These are phyloP conservation scores for Candida mattraensis DNA, from an alignment of 805 yeast genomes.

Conservation along the genomic window DNA sequence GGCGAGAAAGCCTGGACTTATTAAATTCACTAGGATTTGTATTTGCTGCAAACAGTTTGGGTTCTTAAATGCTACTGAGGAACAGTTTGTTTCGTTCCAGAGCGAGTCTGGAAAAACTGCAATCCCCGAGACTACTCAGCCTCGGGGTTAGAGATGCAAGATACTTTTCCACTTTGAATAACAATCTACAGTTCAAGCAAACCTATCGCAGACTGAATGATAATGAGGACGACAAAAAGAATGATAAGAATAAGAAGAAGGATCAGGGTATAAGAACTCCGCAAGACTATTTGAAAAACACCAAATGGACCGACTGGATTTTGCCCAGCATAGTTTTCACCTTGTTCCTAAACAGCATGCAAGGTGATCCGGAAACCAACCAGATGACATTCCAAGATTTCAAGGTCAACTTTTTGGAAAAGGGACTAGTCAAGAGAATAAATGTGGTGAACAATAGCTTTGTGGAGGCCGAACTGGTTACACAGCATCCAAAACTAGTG, in stretches of 20 bases:
- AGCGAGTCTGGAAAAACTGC: too few species aligned
- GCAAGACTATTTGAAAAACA: constrained; percentile 14
- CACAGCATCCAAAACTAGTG: constrained; percentile 30
- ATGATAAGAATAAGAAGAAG: constrained; percentile 13
- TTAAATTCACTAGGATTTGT: too few species aligned
- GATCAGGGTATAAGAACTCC: constrained; percentile 6
- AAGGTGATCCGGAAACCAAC: constrained; percentile 19
- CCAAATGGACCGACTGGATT: constrained; percentile 29
- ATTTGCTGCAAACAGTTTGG: too few species aligned
- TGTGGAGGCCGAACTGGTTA: constrained; percentile 61
- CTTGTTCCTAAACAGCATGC: constrained; percentile 18
- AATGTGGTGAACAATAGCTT: constrained; percentile 73
- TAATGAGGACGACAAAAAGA: constrained; percentile 11
- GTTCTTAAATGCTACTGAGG: too few species aligned
- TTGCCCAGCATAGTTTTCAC: constrained; percentile 28
- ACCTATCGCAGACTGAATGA: constrained; percentile 9
- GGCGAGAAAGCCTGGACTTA: too few species aligned
- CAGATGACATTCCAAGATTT: constrained; percentile 91
- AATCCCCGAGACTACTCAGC: too few species aligned
- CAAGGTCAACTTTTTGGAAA: constrained; percentile 68
- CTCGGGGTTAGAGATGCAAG: too few species aligned
- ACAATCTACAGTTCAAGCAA: constrained; percentile 14
- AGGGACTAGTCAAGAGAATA: constrained; percentile 72
- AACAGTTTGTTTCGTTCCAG: too few species aligned
- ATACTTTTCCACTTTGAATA: constrained; percentile 19